Base-by-base conservation (phyloP, 2,329 filamentous ascomycete species). In the Myriosclerotinia duriaeana region DNA sequence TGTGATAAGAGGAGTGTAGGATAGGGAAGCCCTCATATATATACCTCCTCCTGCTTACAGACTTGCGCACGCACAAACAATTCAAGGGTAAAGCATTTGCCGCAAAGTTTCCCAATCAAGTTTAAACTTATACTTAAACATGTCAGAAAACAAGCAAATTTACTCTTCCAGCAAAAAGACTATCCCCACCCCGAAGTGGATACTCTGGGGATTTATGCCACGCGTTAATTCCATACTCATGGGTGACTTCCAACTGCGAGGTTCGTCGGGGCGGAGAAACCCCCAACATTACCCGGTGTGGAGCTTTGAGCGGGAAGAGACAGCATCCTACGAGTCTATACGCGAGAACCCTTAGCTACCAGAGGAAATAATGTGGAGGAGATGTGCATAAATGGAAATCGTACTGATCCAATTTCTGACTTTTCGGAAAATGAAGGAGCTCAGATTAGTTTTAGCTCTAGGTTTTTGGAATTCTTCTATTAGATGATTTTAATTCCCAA, bases 161-260 rank as follows among this genome's bases (percentile, higher is more conserved):
- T 53, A 26, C 11, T n/a, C 12, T 20, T 52, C 17, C n/a, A 53
- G 26, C 34, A 52, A 62, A 53, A 30, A 2, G 9, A 26, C 12
- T 4, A 15, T 40, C 59, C 9, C 59, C 59, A 62, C 59, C 30
- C 9, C 14, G 8, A 53, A 62, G 59, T 52, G n/a, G 59, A 38
- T 36, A 20, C 34, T 40, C 46, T 52, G 34, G 34, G n/a, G n/a
- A 53, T 8, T 9, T 5, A 26, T 53, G 34, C 46, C 46, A 53
- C 34, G 46, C 59, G 46, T 52, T 52, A 30, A 38, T 30, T 26
- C 9, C 34, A 14, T 20, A n/a, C 12, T 62, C n/a, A 30, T 62
- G 34, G 15, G 34, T 53, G 36, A n/a, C 30, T n/a, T 63, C 48
- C 34, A 20, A 63, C 60, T 48, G 36, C 60, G 17, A 63, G n/a